phyloP scores from a whole-genome alignment of 129 eudicot genomes.

The Glebionis coronaria region DNA sequence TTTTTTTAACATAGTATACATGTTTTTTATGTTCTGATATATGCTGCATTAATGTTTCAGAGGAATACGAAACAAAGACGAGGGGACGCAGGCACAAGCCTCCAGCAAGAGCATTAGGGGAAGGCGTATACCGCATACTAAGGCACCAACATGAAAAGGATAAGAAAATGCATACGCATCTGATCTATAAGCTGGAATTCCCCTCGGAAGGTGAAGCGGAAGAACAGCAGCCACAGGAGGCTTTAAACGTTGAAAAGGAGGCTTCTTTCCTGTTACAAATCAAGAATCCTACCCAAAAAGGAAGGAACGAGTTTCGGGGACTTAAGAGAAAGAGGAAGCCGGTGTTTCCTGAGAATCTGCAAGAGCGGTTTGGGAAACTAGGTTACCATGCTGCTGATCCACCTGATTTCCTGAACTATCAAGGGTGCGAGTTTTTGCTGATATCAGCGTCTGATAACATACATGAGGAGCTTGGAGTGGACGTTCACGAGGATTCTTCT shows the following conservation, averaged over 20 bases:
- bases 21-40: too few species aligned
- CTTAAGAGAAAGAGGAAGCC: slow-evolving; percentile 33
- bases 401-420: slow-evolving; percentile 33
- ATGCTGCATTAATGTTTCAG: too few species aligned
- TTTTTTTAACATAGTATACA: too few species aligned
- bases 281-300: slow-evolving; percentile 34
- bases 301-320: slow-evolving; percentile 22
- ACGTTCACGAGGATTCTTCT: slow-evolving; percentile 19
- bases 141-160: slow-evolving; percentile 23
- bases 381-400: slow-evolving; percentile 42
- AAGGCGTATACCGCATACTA: slow-evolving; percentile 46
- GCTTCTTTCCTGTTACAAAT: slow-evolving; percentile 46
- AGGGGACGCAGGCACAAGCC: slow-evolving; percentile 44
- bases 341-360: slow-evolving; percentile 42
- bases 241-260: slow-evolving; percentile 34
- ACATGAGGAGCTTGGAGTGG: slow-evolving; percentile 43
- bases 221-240: slow-evolving; percentile 35
- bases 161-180: slow-evolving; percentile 42
- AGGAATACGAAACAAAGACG: slow-evolving; percentile 40
- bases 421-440: slow-evolving; percentile 37
- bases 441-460: slow-evolving; percentile 38
- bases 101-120: slow-evolving; percentile 49
- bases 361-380: slow-evolving; percentile 38
- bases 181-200: slow-evolving; percentile 40
- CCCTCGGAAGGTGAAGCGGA: slow-evolving; percentile 21